Base-by-base conservation (phyloP, 208 protist species). In the Crithidia sp. region DNA sequence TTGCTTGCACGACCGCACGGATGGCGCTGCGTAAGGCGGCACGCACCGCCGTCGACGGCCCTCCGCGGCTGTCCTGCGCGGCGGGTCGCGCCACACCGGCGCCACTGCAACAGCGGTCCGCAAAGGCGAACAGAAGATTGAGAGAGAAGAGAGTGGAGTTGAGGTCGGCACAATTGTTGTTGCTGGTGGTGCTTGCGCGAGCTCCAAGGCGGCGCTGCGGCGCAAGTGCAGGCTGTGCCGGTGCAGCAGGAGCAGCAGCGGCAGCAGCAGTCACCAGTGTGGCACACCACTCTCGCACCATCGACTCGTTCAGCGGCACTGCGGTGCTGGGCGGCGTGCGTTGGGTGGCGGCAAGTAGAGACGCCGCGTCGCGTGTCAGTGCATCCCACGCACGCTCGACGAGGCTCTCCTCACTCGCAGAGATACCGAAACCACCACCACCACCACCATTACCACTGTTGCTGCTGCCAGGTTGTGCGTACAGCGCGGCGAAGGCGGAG, bases 121-220 rank as follows among this genome's bases (percentile, higher is more conserved):
- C 82, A 44, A 91, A 91, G 47, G 86, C 83, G 19, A 88, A 54
- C 6, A 91, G 73, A 43, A 85, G 85, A 1, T 28, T 28, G 28
- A 28, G 28, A 28, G 28, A 28, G 28, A 28, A 28, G 28, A 28
- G 28, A 28, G 28, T 1, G 28, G 28, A 28, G 28, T 28, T 28
- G 28, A 28, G 28, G 28, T 28, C 28, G 28, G 28, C 28, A 1
- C 28, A 28, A 28, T 1, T 1, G 28, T 28, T 28, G 28, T 28
- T 28, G 28, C 28, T 28, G 28, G 28, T 28, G 28, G 28, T 28
- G 28, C 28, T 28, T 1, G 28, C 28, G 28, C 28, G 28, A 28
- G 28, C 28, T 28, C 28, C 28, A 28, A 28, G 28, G 28, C 28
- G 28, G 28, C 28, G 28, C 28, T 28, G 28, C 28, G 28, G 28